These are phyloP conservation scores for Murraya paniculata DNA, from an alignment of 345 rosid genomes.

Conservation along the genomic window DNA sequence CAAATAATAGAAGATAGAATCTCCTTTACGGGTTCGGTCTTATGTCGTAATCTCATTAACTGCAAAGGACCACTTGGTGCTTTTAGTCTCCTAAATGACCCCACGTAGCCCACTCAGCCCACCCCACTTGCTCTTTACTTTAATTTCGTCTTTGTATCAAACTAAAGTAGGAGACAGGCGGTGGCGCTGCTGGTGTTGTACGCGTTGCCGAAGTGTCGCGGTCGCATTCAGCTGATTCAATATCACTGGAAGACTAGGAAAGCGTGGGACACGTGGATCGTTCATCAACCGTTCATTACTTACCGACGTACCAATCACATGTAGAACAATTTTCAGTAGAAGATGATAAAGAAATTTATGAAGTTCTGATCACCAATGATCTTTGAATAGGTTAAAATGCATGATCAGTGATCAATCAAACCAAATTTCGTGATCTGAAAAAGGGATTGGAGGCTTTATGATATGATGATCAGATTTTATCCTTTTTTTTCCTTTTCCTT, in stretches of 20 bases:
- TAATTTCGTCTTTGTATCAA: too few species aligned
- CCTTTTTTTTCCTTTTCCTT: too few species aligned
- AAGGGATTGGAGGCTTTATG: too few species aligned
- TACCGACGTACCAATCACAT: neutral
- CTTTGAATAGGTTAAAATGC: too few species aligned
- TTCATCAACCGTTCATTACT: neutral
- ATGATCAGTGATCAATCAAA: too few species aligned
- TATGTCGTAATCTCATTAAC: neutral
- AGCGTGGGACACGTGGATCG: neutral
- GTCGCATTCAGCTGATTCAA: neutral
- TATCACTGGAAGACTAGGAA: neutral
- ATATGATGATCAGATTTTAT: too few species aligned
- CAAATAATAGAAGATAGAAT: neutral
- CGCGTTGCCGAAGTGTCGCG: neutral
- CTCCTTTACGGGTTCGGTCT: neutral
- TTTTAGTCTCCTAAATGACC: neutral
- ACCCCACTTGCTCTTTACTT: too few species aligned
- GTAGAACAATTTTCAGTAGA: too few species aligned
- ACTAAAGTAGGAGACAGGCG: neutral
- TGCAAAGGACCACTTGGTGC: neutral
- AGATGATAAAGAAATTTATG: too few species aligned
- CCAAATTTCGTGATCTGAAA: too few species aligned
- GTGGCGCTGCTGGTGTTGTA: too few species aligned
- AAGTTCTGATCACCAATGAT: too few species aligned
- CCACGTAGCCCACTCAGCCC: neutral